A percentile compares a stretch with the other conserved stretches of the same genome.
Conservation (phyloP, 2,329 filamentous ascomycete genomes). For the Fusarium goolgardi region DNA sequence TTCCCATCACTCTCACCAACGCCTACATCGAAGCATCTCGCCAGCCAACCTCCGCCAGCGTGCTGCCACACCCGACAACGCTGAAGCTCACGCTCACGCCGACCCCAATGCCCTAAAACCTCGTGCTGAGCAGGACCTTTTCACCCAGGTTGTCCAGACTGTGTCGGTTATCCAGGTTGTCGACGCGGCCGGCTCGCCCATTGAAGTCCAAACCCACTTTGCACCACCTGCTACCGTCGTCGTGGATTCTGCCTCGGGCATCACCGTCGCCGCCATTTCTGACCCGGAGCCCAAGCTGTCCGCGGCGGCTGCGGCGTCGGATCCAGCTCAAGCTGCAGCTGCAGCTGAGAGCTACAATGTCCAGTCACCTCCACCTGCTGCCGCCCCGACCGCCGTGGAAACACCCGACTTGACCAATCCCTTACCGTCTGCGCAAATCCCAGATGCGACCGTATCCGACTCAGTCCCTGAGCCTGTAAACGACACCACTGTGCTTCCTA, state of each 20-base stretch:
- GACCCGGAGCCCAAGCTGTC: slow-evolving; percentile 41
- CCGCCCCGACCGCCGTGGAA: slow-evolving; percentile 32
- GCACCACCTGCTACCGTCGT: slow-evolving; percentile 55
- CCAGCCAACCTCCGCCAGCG: slow-evolving; percentile 32
- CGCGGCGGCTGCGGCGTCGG: slow-evolving; percentile 41
- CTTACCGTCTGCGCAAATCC: slow-evolving; percentile 28
- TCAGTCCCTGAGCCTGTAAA: slow-evolving; percentile 29
- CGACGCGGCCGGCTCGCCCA: slow-evolving; percentile 59
- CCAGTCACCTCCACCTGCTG: slow-evolving; percentile 29
- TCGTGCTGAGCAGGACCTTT: slow-evolving; percentile 45
- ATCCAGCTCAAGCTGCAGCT: slow-evolving; percentile 38
- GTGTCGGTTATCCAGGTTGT: slow-evolving; percentile 66
- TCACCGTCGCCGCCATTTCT: slow-evolving; percentile 52
- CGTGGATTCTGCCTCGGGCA: slow-evolving; percentile 52
- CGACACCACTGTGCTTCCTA: slow-evolving; percentile 32
- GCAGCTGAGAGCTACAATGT: slow-evolving; percentile 41
- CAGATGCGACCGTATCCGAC: slow-evolving; percentile 32
- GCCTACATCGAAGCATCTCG: slow-evolving; percentile 34
- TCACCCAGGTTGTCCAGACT: slow-evolving; percentile 64
- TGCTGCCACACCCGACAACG: slow-evolving; percentile 41
- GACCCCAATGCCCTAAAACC: slow-evolving; percentile 35
- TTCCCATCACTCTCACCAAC: slow-evolving; percentile 40
- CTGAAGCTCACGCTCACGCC: slow-evolving; percentile 23
- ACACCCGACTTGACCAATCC: slow-evolving; percentile 40
- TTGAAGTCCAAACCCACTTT: slow-evolving; percentile 58